These are phyloP conservation scores for Pholiota microspora DNA, from an alignment of 768 basidiomycete genomes.

Conservation along the genomic window DNA sequence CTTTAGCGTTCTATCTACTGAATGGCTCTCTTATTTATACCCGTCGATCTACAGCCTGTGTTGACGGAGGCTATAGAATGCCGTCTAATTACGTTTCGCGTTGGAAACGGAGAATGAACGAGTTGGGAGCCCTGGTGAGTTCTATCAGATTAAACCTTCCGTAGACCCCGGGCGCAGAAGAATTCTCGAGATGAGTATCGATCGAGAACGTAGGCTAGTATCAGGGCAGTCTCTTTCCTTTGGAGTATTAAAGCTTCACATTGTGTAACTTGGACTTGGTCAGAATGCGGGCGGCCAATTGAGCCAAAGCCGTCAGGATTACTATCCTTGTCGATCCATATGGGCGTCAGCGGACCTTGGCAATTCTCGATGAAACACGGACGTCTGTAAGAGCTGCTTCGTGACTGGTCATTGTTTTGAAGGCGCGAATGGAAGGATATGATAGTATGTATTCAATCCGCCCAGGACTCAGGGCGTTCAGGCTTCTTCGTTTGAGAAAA, in stretches of 20 bases:
- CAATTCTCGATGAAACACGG: too few relatives aligned
- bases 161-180: not conserved
- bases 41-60: not conserved
- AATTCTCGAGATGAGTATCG: not conserved
- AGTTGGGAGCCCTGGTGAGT: not conserved
- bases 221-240: not conserved
- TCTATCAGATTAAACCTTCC: not conserved
- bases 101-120: conserved; percentile 2
- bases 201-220: not conserved
- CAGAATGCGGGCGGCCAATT: too few relatives aligned
- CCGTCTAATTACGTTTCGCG: not conserved
- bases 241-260: too few relatives aligned
- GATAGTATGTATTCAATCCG: too few relatives aligned
- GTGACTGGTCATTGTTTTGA: too few relatives aligned
- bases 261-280: too few relatives aligned
- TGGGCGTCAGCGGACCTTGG: too few relatives aligned
- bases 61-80: not conserved
- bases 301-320: too few relatives aligned
- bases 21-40: not conserved
- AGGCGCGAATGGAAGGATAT: too few relatives aligned
- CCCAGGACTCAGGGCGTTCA: not conserved
- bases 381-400: too few relatives aligned
- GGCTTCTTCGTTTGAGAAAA: not conserved
- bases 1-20: not conserved
- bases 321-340: too few relatives aligned